phyloP scores from a whole-genome alignment of 2,329 filamentous ascomycete genomes.

The Neophaeococcomyces aloes region DNA sequence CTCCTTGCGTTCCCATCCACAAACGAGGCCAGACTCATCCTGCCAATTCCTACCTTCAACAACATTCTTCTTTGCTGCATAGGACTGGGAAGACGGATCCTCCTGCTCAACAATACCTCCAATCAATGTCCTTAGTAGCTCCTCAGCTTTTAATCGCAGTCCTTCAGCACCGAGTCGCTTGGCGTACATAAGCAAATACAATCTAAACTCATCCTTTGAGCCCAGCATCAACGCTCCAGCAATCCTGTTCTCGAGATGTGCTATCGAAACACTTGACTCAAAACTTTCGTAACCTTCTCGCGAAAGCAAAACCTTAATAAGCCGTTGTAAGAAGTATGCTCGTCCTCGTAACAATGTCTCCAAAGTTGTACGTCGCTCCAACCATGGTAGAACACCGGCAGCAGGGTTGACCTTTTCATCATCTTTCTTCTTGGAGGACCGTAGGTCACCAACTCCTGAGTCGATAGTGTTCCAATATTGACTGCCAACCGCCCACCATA shows the following conservation, averaged over 20 bases:
- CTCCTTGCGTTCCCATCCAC: slow-evolving; percentile 83
- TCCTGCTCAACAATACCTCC: slow-evolving; percentile 54
- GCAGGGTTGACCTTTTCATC: slow-evolving; percentile 55
- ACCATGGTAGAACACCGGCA: slow-evolving; percentile 80
- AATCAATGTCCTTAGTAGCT: slow-evolving; percentile 70
- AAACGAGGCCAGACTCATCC: slow-evolving; percentile 60
- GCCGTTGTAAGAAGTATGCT: slow-evolving; percentile 78
- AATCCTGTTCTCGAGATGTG: slow-evolving; percentile 88
- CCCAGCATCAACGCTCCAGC: slow-evolving; percentile 77
- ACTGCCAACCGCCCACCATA: slow-evolving; percentile 95
- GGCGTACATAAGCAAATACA: slow-evolving; percentile 97
- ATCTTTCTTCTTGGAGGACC: slow-evolving; percentile 44
- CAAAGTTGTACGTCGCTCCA: slow-evolving; percentile 89
- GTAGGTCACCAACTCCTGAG: slow-evolving; percentile 71
- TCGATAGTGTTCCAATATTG: slow-evolving; percentile 99
- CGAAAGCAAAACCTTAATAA: slow-evolving; percentile 80
- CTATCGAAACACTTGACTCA: slow-evolving; percentile 82
- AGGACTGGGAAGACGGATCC: slow-evolving; percentile 38
- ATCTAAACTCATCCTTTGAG: slow-evolving; percentile 80
- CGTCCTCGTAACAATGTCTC: slow-evolving; percentile 86
- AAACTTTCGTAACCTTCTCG: slow-evolving; percentile 87
- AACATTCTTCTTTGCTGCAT: slow-evolving; percentile 35
- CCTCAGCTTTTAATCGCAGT: slow-evolving; percentile 77
- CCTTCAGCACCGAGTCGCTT: slow-evolving; percentile 90
- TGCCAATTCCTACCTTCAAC: slow-evolving; percentile 51